Evolutionary conservation across 345 rosid genomes (phyloP).

Genomic region (Lumnitzera racemosa): DNA sequence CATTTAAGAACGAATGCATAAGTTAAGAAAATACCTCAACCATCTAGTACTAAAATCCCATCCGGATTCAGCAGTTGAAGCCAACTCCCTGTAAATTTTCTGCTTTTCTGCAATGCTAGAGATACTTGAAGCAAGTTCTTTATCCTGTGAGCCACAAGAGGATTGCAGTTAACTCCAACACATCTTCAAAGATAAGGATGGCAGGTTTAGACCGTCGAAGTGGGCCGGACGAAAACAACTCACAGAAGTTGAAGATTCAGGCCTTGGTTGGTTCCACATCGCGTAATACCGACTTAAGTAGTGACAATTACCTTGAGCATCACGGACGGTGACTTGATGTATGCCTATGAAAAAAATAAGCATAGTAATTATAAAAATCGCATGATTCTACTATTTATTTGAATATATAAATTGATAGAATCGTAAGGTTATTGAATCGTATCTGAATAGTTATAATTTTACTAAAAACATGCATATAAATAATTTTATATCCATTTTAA

Average conservation of each 20-base stretch:
- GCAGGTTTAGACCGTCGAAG: not conserved
- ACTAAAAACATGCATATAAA: too few species aligned
- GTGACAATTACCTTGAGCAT: conserved; percentile 38
- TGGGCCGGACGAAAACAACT: conserved; percentile 11
- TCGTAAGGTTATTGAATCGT: too few species aligned
- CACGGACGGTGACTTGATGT: conserved; percentile 54
- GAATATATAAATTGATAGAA: too few species aligned
- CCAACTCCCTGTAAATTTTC: conserved; percentile 58
- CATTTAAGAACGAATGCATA: too few species aligned
- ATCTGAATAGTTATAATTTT: too few species aligned
- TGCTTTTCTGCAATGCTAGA: conserved; percentile 36
- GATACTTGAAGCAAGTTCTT: conserved; percentile 45
- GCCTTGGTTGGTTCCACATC: conserved; percentile 86
- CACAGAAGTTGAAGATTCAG: conserved; percentile 56
- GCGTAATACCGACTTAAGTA: conserved; percentile 73
- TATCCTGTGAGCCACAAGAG: conserved; percentile 41
- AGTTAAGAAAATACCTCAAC: conserved; percentile 57
- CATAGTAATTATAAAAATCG: not conserved
- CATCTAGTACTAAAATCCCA: conserved; percentile 90
- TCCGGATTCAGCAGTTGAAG: conserved; percentile 90
- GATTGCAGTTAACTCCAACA: not conserved
- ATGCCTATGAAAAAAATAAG: conserved; percentile 31
- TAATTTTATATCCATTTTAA: too few species aligned
- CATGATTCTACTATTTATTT: too few species aligned
- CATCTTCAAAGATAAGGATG: not conserved